Percentiles rank a stretch among this genome's conserved stretches.
These are phyloP conservation scores for Pleurotus cornucopiae DNA, from an alignment of 768 basidiomycete genomes.

Conservation along the genomic window DNA sequence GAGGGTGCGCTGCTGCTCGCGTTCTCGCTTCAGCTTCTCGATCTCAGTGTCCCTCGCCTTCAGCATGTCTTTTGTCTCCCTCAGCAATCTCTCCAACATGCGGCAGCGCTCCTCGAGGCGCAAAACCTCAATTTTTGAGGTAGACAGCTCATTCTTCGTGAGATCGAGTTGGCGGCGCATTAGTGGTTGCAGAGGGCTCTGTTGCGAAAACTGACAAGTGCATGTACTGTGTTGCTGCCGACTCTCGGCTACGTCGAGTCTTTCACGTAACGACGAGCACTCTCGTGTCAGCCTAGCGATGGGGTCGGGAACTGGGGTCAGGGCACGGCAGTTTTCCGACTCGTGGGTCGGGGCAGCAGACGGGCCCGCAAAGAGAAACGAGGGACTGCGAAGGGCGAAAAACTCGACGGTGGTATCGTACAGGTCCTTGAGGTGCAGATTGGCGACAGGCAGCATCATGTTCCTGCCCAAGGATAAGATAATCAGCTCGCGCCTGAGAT, in stretches of 20 bases:
- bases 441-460: conserved; percentile 41
- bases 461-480: conserved; percentile 33
- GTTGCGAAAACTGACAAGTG: conserved; percentile 35
- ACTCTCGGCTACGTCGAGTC: conserved; percentile 35
- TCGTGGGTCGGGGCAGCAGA: conserved; percentile 21
- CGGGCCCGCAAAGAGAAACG: conserved; percentile 23
- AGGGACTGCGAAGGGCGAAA: conserved; percentile 43
- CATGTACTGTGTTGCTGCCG: conserved; percentile 23
- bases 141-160: conserved; percentile 50
- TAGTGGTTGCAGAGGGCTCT: conserved; percentile 32
- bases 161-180: conserved; percentile 58
- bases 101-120: conserved; percentile 61
- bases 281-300: conserved; percentile 34
- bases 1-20: conserved; percentile 27
- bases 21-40: conserved; percentile 42
- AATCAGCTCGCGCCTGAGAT: conserved; percentile 26
- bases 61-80: conserved; percentile 59
- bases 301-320: conserved; percentile 37
- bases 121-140: conserved; percentile 47
- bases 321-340: conserved; percentile 21
- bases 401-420: conserved; percentile 58
- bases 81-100: conserved; percentile 57
- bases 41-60: conserved; percentile 57
- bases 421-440: conserved; percentile 39
- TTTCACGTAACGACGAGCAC: conserved; percentile 41